Conservation (phyloP, 179 eudicot genomes). For the Nepenthes alata region DNA sequence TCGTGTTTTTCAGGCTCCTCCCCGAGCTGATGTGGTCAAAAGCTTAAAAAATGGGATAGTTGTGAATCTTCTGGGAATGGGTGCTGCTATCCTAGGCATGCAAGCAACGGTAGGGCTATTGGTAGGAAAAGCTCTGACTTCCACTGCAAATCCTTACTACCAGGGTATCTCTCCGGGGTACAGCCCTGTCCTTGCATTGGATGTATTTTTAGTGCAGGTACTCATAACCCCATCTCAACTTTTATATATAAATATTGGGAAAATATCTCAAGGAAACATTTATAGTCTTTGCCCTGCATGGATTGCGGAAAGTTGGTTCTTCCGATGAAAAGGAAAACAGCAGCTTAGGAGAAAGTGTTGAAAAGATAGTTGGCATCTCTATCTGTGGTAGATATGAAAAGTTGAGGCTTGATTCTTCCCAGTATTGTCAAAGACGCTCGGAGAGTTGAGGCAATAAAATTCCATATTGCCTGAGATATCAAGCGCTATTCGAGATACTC, state of each 20-base stretch:
- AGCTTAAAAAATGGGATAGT: conserved; percentile 66
- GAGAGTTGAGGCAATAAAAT: no score
- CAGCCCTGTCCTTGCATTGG: conserved; percentile 82
- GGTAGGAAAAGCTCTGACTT: conserved; percentile 84
- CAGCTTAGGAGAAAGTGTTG: no score
- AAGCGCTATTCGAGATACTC: no score
- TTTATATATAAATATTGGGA: not conserved
- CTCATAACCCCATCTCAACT: not conserved
- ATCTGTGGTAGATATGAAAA: no score
- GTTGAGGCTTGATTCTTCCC: no score
- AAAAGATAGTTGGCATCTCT: no score
- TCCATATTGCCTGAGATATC: no score
- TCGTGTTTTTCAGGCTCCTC: conserved; percentile 68
- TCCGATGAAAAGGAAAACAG: no score
- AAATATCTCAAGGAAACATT: not conserved
- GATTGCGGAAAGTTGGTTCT: no score
- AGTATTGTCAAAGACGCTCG: no score
- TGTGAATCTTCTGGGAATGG: conserved; percentile 76
- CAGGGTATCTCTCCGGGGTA: conserved; percentile 68
- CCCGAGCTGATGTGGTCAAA: conserved; percentile 82
- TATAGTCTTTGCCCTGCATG: no score
- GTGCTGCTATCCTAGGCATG: conserved; percentile 86
- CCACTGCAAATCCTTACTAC: conserved; percentile 65
- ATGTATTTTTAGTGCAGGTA: conserved; percentile 91
- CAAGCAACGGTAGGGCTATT: conserved; percentile 84